phyloP scores from a whole-genome alignment of 192 early-diverging fungal species.

The Rhizoclosmatium sp. region DNA sequence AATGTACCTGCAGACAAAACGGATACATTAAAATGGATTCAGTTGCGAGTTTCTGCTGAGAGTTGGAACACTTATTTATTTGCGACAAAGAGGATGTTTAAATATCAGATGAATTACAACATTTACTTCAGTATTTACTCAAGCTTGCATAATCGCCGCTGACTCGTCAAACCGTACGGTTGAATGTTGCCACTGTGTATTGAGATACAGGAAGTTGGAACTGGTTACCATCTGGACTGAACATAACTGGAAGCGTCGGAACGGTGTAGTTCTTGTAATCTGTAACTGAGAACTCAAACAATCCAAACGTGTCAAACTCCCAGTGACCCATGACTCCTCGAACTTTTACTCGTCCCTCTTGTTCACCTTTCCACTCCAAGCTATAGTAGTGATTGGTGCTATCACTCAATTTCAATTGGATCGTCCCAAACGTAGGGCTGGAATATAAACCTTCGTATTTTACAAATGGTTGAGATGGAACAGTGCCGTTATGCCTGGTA shows the following conservation, averaged over 20 bases:
- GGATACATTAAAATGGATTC: too few relatives aligned
- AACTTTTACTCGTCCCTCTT: background rate
- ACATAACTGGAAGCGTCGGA: background rate
- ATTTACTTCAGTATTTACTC: too few relatives aligned
- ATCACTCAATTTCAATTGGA: background rate
- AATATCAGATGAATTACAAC: too few relatives aligned
- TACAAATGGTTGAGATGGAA: background rate
- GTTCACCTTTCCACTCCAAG: background rate
- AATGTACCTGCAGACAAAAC: too few relatives aligned
- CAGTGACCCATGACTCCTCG: conserved; percentile 10
- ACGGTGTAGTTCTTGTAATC: background rate
- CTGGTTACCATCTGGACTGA: background rate
- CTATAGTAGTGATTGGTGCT: background rate
- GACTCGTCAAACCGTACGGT: too few relatives aligned
- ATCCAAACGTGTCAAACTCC: conserved; percentile 23
- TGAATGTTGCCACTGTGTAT: too few relatives aligned
- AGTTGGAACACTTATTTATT: too few relatives aligned
- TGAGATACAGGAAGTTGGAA: background rate
- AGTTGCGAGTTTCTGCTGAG: too few relatives aligned
- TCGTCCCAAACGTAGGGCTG: background rate
- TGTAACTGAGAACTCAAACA: background rate
- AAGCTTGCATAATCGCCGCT: too few relatives aligned
- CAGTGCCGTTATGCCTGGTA: background rate
- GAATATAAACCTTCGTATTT: background rate
- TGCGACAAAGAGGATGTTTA: too few relatives aligned